Evolutionary conservation across 1,139 yeast genomes (phyloP), one percentile per base, ranked within the genome.

Genomic region (Saccharomycopsis crataegensis): DNA sequence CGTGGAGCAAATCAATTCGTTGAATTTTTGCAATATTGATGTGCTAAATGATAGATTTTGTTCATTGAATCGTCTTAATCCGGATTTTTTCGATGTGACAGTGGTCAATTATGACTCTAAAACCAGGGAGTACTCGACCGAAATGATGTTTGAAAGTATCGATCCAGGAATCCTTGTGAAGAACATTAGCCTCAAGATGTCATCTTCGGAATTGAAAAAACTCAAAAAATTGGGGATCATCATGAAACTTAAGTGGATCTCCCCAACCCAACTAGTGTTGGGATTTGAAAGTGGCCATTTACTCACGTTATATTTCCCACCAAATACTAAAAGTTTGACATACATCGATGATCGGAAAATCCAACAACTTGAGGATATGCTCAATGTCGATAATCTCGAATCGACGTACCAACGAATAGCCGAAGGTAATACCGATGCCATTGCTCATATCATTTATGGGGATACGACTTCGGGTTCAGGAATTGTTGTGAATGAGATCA

Each of bases 221-320:
- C 12, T 38, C 9, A 8, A 28, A 9, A 55, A 52, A 36, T 42
- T 55, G 7, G 59, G 58, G 5, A 55, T 52, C n/a, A 49, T 56
- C 8, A 56, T 56, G 59, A 46, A 45, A 31, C 34, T 56, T 9
- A n/a, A 32, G 14, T 56, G 58, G 53, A 22, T 56, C 5, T 17
- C 14, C 12, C 36, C 17, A 14, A 33, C 36, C 12, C 17, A 22
- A 6, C 37, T 56, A 17, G 40, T 14, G 8, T 16, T 56, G 22
- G 59, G 59, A 8, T 52, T 52, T 31, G 59, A 56, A 49, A 49
- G 51, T 40, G 59, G 59, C 6, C 53, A 52, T 43, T 47, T 54
- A 12, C 31, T 55, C 1, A 28, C 51, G 2, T 28, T 55, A 8
- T 9, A 49, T 8, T 40, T 56, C 5, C 56, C 58, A 2, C 9